These are phyloP conservation scores for Abeoforma whisleri DNA, from an alignment of 78 protist species.

Conservation along the genomic window DNA sequence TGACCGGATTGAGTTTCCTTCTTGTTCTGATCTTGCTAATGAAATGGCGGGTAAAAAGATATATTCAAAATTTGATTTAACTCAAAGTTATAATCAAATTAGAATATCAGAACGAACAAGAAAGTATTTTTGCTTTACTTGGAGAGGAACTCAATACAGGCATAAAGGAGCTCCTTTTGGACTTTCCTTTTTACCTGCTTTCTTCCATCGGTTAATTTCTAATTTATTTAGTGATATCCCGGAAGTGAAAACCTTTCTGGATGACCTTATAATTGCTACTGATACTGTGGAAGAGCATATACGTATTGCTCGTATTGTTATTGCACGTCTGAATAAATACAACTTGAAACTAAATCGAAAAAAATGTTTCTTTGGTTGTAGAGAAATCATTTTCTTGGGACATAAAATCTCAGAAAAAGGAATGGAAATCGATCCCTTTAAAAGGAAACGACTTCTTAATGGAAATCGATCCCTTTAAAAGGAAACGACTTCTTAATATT, in stretches of 20 bases:
- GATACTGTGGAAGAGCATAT: not conserved
- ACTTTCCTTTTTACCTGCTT: not conserved
- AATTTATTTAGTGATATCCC: not conserved
- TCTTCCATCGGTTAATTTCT: not conserved
- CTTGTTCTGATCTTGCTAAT: too few species aligned
- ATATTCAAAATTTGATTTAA: too few species aligned
- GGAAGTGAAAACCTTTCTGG: not conserved
- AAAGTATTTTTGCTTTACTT: not conserved
- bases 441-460: not conserved
- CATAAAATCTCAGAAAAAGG: not conserved
- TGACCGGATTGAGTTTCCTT: not conserved
- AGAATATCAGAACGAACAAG: not conserved
- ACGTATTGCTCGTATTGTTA: not conserved
- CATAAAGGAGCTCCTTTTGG: not conserved
- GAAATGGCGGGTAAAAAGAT: too few species aligned
- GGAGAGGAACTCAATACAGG: not conserved
- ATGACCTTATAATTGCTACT: not conserved
- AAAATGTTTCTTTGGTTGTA: not conserved
- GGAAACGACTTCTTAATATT: not conserved
- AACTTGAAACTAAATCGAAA: not conserved
- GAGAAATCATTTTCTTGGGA: not conserved
- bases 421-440: not conserved
- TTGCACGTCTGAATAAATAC: not conserved
- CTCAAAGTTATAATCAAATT: not conserved
- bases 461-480: not conserved